phyloP scores from a whole-genome alignment of 257 asterid species.

The Solanum rostratum region DNA sequence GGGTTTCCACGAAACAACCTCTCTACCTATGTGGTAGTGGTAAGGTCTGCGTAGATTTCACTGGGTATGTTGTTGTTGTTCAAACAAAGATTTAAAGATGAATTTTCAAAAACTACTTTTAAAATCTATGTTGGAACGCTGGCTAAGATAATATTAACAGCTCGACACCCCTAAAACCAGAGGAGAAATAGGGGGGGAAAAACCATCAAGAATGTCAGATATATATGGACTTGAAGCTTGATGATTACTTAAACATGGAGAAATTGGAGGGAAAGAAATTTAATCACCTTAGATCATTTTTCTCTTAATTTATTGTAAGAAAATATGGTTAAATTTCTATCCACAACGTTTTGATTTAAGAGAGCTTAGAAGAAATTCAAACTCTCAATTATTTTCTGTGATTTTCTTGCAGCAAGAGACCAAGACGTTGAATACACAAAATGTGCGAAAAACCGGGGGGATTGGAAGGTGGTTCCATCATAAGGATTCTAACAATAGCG shows the following conservation, averaged over 20 bases:
- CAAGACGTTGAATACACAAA: slow-evolving; percentile 15
- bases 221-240: background rate
- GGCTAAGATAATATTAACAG: background rate
- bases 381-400: background rate
- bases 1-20: no score
- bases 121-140: no score
- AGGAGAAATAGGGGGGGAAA: background rate
- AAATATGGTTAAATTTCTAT: background rate
- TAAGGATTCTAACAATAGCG: slow-evolving; percentile 21
- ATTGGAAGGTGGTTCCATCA: slow-evolving; percentile 60
- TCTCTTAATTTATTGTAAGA: background rate
- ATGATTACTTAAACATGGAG: background rate
- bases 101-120: no score
- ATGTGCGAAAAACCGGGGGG: slow-evolving; percentile 25
- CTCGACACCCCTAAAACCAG: background rate
- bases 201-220: background rate
- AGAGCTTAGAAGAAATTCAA: background rate
- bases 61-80: no score
- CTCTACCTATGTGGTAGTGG: no score
- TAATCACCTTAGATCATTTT: background rate
- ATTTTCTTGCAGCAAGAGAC: slow-evolving; percentile 16
- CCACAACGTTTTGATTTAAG: background rate
- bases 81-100: no score
- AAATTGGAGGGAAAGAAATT: background rate
- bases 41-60: no score